Conservation (phyloP, 805 yeast genomes). For the Zygoascus tannicola region DNA sequence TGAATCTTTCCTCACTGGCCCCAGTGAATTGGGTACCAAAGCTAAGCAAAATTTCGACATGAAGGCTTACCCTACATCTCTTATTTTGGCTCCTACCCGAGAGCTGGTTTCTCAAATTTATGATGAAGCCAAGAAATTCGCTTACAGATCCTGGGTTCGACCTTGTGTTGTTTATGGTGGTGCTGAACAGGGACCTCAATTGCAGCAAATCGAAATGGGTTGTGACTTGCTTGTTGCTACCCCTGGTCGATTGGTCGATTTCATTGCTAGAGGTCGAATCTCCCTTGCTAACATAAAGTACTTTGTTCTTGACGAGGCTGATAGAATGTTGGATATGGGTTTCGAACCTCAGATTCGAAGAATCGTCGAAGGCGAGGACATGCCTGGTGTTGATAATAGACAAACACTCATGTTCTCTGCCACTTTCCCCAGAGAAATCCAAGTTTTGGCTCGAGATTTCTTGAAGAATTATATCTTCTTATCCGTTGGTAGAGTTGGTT, state of each 20-base stretch:
- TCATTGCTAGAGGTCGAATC: slow-evolving; percentile 89
- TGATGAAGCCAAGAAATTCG: slow-evolving; percentile 91
- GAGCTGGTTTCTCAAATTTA: slow-evolving; percentile 95
- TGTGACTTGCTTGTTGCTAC: slow-evolving; percentile 96
- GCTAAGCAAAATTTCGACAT: slow-evolving; percentile 34
- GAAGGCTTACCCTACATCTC: slow-evolving; percentile 89
- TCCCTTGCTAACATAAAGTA: slow-evolving; percentile 85
- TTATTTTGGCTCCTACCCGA: slow-evolving; percentile 97
- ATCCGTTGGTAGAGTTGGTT: slow-evolving; percentile 98
- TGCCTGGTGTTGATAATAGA: slow-evolving; percentile 86
- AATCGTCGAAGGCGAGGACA: slow-evolving; percentile 94
- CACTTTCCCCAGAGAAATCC: slow-evolving; percentile 97
- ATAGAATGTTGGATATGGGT: slow-evolving; percentile 99
- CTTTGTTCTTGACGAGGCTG: slow-evolving; percentile 96
- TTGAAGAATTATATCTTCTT: slow-evolving; percentile 90
- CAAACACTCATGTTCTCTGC: slow-evolving; percentile 99
- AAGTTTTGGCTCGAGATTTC: slow-evolving; percentile 94
- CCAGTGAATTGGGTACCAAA: slow-evolving; percentile 48
- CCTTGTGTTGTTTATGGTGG: slow-evolving; percentile 98
- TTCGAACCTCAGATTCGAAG: slow-evolving; percentile 99
- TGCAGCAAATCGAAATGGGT: slow-evolving; percentile 82
- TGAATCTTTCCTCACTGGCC: slow-evolving; percentile 83
- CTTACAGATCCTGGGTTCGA: slow-evolving; percentile 97
- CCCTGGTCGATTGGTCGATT: slow-evolving; percentile 97
- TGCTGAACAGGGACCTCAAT: slow-evolving; percentile 83